Conservation (phyloP, 1,284 basidiomycete species). For the Afroboletus lepidellus region DNA sequence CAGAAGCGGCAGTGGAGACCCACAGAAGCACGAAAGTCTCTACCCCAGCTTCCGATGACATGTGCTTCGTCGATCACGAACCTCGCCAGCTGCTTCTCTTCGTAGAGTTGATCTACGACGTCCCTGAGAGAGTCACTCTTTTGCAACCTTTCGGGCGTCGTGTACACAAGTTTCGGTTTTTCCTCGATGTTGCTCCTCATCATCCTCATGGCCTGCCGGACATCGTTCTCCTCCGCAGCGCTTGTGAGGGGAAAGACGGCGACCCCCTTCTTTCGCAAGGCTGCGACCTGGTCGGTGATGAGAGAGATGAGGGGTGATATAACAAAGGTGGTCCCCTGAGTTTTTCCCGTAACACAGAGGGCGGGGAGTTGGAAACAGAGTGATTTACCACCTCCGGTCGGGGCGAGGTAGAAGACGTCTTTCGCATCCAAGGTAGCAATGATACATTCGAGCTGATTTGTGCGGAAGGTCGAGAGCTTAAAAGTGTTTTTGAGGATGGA, state of each 20-base stretch:
- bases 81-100: conserved; percentile 64
- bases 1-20: conserved; percentile 26
- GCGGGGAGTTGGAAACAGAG: conserved; percentile 88
- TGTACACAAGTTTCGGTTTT: conserved; percentile 74
- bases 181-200: conserved; percentile 39
- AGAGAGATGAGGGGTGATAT: conserved; percentile 88
- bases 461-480: conserved; percentile 68
- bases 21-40: conserved; percentile 78
- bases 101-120: conserved; percentile 60
- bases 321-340: conserved; percentile 86
- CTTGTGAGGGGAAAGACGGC: conserved; percentile 58
- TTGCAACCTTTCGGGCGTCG: conserved; percentile 91
- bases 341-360: conserved; percentile 70
- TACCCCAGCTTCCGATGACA: conserved; percentile 85
- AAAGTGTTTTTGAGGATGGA: conserved; percentile 68
- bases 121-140: conserved; percentile 57
- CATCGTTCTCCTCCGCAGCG: conserved; percentile 54
- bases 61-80: conserved; percentile 98
- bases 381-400: conserved; percentile 95
- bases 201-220: conserved; percentile 41
- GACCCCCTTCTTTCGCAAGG: conserved; percentile 65
- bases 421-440: conserved; percentile 75
- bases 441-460: conserved; percentile 88
- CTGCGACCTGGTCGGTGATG: conserved; percentile 87
- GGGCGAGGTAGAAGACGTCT: conserved; percentile 95